Conservation (phyloP, 768 basidiomycete genomes). For the Termitomyces eurrhizus region DNA sequence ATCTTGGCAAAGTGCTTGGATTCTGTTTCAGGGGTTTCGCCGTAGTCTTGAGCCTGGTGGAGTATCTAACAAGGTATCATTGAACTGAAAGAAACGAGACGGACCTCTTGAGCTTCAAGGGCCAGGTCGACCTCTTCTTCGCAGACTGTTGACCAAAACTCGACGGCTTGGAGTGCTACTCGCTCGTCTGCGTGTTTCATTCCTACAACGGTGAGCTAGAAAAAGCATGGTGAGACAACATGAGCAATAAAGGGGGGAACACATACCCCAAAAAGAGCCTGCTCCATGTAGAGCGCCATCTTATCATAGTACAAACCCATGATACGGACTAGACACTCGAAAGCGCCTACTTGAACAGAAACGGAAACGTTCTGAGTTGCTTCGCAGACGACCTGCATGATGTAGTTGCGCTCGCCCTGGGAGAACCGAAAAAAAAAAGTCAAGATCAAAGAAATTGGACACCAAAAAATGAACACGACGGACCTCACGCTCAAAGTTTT, state of each 20-base stretch:
- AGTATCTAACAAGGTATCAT: too few relatives aligned
- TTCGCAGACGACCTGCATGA: slow-evolving; percentile 99
- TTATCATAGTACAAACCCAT: slow-evolving; percentile 99
- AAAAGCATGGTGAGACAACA: too few relatives aligned
- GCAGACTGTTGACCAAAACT: slow-evolving; percentile 99
- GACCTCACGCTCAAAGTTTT: slow-evolving; percentile 98
- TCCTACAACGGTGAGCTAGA: slow-evolving; percentile 90
- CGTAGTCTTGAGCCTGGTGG: slow-evolving; percentile 79
- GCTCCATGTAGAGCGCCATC: slow-evolving; percentile 99
- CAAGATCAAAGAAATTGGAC: slow-evolving; percentile 9
- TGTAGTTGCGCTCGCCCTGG: slow-evolving; percentile 98
- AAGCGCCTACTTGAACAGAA: slow-evolving; percentile 90
- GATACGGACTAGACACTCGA: slow-evolving; percentile 92
- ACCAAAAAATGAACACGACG: slow-evolving; percentile 20
- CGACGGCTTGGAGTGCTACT: slow-evolving; percentile 93
- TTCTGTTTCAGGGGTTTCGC: slow-evolving; percentile 80
- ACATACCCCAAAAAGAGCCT: slow-evolving; percentile 93
- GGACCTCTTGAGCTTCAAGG: slow-evolving; percentile 87
- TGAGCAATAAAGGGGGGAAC: slow-evolving; percentile 7
- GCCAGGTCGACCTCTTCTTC: slow-evolving; percentile 95
- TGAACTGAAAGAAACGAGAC: slow-evolving; percentile 10
- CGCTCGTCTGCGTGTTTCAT: slow-evolving; percentile 93
- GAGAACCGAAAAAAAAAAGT: not conserved
- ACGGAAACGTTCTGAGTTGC: slow-evolving; percentile 85
- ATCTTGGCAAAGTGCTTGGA: slow-evolving; percentile 92